A percentile compares a stretch with the other conserved stretches of the same genome.
Evolutionary conservation across 371 early-diverging fungal species (phyloP).

Genomic region (Apophysomyces sp.): DNA sequence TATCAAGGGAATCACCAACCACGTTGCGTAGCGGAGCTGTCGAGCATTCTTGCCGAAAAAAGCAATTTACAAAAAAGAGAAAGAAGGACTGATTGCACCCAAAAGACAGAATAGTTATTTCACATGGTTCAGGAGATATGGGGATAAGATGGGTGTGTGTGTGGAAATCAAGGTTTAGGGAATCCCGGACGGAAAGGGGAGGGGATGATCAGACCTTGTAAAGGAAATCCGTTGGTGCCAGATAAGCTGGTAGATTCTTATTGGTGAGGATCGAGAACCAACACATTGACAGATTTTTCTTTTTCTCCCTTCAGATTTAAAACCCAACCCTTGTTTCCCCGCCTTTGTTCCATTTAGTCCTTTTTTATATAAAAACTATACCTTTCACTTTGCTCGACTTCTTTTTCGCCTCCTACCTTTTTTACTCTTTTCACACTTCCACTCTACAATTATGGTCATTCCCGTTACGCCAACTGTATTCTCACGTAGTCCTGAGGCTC

Average conservation of each 20-base stretch:
- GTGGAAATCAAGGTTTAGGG: neutral
- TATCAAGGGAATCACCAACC: neutral
- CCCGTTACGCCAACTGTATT: conserved; percentile 32
- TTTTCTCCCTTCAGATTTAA: neutral
- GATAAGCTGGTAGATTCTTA: neutral
- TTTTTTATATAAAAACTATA: neutral
- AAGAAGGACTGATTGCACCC: too few species aligned
- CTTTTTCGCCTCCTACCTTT: neutral
- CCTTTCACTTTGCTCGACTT: neutral
- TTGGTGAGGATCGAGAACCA: conserved; percentile 3
- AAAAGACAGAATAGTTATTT: neutral
- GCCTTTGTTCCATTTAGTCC: conserved; percentile 4
- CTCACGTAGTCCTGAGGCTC: conserved; percentile 47
- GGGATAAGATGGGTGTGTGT: neutral
- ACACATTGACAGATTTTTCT: conserved; percentile 2
- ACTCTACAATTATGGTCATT: conserved; percentile 11
- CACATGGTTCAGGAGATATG: neutral
- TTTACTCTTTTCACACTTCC: neutral
- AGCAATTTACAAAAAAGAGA: neutral
- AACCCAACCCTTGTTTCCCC: conserved; percentile 4
- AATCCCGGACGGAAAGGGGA: neutral
- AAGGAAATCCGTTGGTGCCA: conserved; percentile 1
- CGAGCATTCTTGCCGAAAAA: neutral
- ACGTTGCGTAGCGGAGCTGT: conserved; percentile 3
- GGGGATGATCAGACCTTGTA: neutral